A percentile compares a stretch with the other conserved stretches of the same genome.
Conservation (phyloP, 805 yeast species). For the Barnettozyma botsteinii region DNA sequence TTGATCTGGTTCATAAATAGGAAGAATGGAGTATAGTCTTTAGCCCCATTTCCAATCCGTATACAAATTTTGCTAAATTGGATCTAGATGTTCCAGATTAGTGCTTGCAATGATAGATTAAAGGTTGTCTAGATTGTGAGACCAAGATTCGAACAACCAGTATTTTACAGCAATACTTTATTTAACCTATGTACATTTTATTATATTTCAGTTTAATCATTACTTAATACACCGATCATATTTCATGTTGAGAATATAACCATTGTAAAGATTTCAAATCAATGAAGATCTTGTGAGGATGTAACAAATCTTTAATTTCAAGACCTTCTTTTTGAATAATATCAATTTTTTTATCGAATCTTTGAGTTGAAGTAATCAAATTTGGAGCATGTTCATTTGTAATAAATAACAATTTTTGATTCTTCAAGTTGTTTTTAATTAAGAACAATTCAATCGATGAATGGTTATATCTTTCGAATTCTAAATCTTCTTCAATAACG, state of each 20-base stretch:
- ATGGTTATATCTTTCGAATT: slow-evolving; percentile 34
- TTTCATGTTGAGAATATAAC: slow-evolving; percentile 28
- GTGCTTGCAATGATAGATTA: too few species aligned
- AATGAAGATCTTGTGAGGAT: slow-evolving; percentile 68
- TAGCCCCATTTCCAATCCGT: too few species aligned
- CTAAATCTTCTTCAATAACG: slow-evolving; percentile 48
- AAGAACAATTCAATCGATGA: slow-evolving; percentile 46
- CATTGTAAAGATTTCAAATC: slow-evolving; percentile 70
- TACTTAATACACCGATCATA: not conserved
- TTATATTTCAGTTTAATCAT: not conserved
- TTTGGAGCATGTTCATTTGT: slow-evolving; percentile 55
- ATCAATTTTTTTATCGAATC: slow-evolving; percentile 48
- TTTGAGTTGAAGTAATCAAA: slow-evolving; percentile 52
- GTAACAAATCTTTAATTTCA: slow-evolving; percentile 76
- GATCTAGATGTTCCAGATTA: too few species aligned
- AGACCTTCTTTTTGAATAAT: slow-evolving; percentile 71
- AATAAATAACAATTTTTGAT: slow-evolving; percentile 60
- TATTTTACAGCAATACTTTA: too few species aligned
- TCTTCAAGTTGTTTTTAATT: slow-evolving; percentile 41
- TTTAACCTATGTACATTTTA: not conserved
- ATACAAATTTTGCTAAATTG: too few species aligned
- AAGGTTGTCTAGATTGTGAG: too few species aligned
- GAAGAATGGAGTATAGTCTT: too few species aligned
- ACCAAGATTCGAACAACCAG: too few species aligned
- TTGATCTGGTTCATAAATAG: too few species aligned